Percentiles rank a stretch among this genome's conserved stretches.
These are phyloP conservation scores for Melampsora americana DNA, from an alignment of 1,284 basidiomycete genomes.

Conservation along the genomic window DNA sequence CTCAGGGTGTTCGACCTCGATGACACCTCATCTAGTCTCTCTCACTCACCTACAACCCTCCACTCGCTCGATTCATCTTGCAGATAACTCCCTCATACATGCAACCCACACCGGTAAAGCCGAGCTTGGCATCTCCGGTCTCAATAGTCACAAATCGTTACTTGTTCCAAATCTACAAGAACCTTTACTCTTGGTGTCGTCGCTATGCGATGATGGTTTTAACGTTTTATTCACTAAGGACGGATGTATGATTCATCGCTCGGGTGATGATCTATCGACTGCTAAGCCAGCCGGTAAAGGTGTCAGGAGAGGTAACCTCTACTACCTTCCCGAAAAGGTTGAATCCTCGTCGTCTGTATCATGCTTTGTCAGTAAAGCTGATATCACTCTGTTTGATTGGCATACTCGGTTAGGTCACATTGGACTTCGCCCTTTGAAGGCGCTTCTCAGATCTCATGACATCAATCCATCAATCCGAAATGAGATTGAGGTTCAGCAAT, in stretches of 20 bases:
- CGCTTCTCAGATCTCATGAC: not conserved
- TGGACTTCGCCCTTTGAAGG: conserved; percentile 5
- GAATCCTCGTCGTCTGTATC: too few species aligned
- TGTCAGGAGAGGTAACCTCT: conserved; percentile 6
- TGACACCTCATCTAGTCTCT: not conserved
- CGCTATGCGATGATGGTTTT: not conserved
- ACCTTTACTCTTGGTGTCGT: not conserved
- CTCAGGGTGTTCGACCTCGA: conserved; percentile 16
- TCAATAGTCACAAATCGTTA: not conserved
- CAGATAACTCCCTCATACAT: conserved; percentile 6
- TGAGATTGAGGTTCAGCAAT: conserved; percentile 7
- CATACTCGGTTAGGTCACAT: not conserved
- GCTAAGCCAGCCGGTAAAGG: not conserved
- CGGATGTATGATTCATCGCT: not conserved
- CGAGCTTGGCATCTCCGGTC: not conserved
- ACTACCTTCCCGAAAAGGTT: not conserved
- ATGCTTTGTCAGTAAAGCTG: too few species aligned
- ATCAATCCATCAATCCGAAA: not conserved
- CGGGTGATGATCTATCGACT: not conserved
- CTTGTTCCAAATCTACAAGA: conserved; percentile 15
- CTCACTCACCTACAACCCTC: not conserved
- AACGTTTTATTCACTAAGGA: not conserved
- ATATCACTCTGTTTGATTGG: not conserved
- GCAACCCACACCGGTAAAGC: too few species aligned
- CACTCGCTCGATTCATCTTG: not conserved